These are phyloP conservation scores for Sclerotinia spermophila DNA, from an alignment of 2,329 filamentous ascomycete species.

Conservation along the genomic window DNA sequence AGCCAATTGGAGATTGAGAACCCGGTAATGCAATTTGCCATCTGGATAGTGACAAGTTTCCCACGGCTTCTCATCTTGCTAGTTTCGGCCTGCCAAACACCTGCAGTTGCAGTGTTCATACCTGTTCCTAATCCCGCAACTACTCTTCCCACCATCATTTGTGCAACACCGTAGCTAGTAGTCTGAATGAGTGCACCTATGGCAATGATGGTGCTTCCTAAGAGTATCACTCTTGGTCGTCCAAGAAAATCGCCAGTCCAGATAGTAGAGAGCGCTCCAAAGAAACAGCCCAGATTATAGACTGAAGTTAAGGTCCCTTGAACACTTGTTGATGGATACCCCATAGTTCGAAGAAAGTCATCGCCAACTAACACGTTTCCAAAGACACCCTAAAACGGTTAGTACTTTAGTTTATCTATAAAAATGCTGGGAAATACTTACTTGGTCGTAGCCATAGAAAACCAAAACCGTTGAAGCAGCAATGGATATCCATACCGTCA, in stretches of 20 bases:
- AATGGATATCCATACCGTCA: conserved; percentile 52
- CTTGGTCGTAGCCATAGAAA: conserved; percentile 47
- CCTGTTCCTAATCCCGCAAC: conserved; percentile 51
- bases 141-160: conserved; percentile 51
- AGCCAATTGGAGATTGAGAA: conserved; percentile 50
- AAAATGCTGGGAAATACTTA: conserved; percentile 19
- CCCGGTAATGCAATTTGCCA: conserved; percentile 53
- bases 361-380: conserved; percentile 44
- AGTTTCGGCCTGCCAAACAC: conserved; percentile 60
- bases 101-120: conserved; percentile 47
- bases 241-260: conserved; percentile 51
- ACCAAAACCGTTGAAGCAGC: conserved; percentile 48
- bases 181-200: conserved; percentile 49
- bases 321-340: conserved; percentile 3
- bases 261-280: conserved; percentile 40
- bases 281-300: conserved; percentile 46
- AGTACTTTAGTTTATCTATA: neutral
- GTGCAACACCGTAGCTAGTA: conserved; percentile 44
- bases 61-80: conserved; percentile 55
- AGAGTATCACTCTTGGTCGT: conserved; percentile 53
- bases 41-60: conserved; percentile 58
- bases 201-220: conserved; percentile 54
- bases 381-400: conserved; percentile 33
- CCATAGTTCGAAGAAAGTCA: conserved; percentile 43
- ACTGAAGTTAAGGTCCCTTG: conserved; percentile 5